Percentiles rank a stretch among this genome's conserved stretches.
phyloP scores from a whole-genome alignment of 2,329 filamentous ascomycete species.

The Penicillium sp. region DNA sequence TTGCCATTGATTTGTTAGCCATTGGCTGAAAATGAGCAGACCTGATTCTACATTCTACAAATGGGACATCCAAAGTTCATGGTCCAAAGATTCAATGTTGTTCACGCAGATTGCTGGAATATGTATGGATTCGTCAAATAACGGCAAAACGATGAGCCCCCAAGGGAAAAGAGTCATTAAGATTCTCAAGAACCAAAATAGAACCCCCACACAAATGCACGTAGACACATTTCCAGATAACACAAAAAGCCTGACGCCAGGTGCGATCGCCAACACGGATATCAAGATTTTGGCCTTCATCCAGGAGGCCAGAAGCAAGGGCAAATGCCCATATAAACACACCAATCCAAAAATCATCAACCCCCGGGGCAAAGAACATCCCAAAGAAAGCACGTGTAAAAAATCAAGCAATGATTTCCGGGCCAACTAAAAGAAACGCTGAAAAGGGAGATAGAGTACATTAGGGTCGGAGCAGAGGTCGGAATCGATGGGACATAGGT shows the following conservation, averaged over 20 bases:
- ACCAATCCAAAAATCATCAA: conserved; percentile 23
- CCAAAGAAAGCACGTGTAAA: conserved; percentile 14
- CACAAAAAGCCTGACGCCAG: conserved; percentile 32
- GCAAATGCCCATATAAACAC: conserved; percentile 11
- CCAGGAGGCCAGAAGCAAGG: conserved; percentile 12
- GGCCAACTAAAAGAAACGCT: conserved; percentile 24
- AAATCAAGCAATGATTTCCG: conserved; percentile 17
- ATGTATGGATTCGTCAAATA: conserved; percentile 27
- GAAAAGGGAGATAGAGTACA: conserved; percentile 32
- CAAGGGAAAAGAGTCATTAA: conserved; percentile 15
- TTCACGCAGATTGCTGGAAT: conserved; percentile 7
- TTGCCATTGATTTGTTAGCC: background rate
- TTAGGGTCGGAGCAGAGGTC: conserved; percentile 24
- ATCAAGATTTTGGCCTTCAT: conserved; percentile 30
- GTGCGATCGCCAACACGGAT: conserved; percentile 38
- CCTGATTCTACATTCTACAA: background rate
- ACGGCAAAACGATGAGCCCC: conserved; percentile 22
- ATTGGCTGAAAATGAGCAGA: too few species aligned
- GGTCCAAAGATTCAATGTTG: background rate
- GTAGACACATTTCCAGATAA: conserved; percentile 21
- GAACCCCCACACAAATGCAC: conserved; percentile 20
- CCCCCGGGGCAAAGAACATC: conserved; percentile 14
- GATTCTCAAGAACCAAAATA: conserved; percentile 12
- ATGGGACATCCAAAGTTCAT: background rate
- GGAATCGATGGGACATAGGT: conserved; percentile 14